phyloP scores from a whole-genome alignment of 2,329 filamentous ascomycete species.

The Geosmithia morbida region DNA sequence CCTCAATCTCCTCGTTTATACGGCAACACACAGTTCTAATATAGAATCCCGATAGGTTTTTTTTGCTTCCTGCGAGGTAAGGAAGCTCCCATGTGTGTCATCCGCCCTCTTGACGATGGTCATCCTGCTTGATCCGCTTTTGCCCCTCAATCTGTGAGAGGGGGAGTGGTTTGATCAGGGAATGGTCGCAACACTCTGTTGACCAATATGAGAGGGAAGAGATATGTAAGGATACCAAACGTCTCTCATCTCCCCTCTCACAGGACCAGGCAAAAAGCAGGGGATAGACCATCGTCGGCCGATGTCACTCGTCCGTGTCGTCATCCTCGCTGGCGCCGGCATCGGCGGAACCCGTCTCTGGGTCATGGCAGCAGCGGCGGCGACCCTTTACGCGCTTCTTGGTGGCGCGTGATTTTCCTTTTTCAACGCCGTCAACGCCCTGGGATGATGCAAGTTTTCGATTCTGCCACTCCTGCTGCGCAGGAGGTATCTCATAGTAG shows the following conservation, averaged over 20 bases:
- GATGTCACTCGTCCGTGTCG: constrained; percentile 47
- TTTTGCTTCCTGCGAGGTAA: background rate
- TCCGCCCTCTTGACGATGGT: constrained; percentile 28
- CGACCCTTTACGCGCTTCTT: background rate
- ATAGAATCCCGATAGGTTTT: background rate
- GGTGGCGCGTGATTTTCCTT: constrained; percentile 15
- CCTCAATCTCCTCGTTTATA: background rate
- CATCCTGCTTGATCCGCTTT: constrained; percentile 47
- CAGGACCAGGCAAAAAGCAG: constrained; percentile 47
- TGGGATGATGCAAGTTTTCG: constrained; percentile 12
- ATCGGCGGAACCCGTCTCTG: constrained; percentile 22
- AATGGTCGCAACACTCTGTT: too few species aligned
- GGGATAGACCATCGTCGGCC: constrained; percentile 49
- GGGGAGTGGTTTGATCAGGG: too few species aligned
- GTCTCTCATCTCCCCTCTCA: constrained; percentile 7
- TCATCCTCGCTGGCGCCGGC: constrained; percentile 46
- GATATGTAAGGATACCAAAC: too few species aligned
- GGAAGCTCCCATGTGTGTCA: background rate
- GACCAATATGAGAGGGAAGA: too few species aligned
- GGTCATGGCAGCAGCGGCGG: constrained; percentile 11
- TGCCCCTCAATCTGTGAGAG: constrained; percentile 35
- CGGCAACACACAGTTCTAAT: background rate
- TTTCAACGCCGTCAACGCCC: constrained; percentile 40
- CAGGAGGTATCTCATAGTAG: constrained; percentile 15
- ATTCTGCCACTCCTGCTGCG: constrained; percentile 3